These are phyloP conservation scores for Apiotrichum veenhuisii DNA, from an alignment of 1,284 basidiomycete genomes.

Conservation along the genomic window DNA sequence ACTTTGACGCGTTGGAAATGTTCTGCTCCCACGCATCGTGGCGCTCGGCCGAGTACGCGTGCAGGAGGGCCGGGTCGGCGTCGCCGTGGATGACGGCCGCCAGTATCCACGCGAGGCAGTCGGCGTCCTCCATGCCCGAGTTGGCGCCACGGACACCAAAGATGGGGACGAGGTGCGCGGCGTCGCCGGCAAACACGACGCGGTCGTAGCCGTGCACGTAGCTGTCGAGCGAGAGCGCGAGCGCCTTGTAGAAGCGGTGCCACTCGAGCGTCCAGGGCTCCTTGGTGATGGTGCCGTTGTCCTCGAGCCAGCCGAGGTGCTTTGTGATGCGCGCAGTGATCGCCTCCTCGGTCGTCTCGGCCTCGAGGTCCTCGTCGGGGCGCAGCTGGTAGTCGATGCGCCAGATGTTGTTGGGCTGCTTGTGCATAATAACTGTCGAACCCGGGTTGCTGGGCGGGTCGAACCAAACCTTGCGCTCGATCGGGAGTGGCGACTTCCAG, in stretches of 20 bases:
- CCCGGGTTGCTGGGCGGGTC: conserved; percentile 20
- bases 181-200: conserved; percentile 19
- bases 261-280: conserved; percentile 23
- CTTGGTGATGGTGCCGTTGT: conserved; percentile 22
- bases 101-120: conserved; percentile 21
- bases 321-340: conserved; percentile 17
- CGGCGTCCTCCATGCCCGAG: conserved; percentile 22
- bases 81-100: conserved; percentile 13
- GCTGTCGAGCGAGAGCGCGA: conserved; percentile 15
- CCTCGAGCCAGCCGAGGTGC: conserved; percentile 21
- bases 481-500: conserved; percentile 18
- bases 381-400: conserved; percentile 23
- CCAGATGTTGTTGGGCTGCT: conserved; percentile 24
- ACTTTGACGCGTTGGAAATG: conserved; percentile 17
- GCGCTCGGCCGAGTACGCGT: conserved; percentile 17
- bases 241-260: conserved; percentile 23
- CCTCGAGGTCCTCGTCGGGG: conserved; percentile 12
- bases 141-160: conserved; percentile 21
- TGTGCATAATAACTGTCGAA: conserved; percentile 23
- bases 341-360: conserved; percentile 16
- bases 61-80: conserved; percentile 12
- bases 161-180: conserved; percentile 22
- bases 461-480: conserved; percentile 18
- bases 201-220: conserved; percentile 13
- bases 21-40: conserved; percentile 23